These are phyloP conservation scores for Podaxis sp. DNA, from an alignment of 768 basidiomycete species.

Conservation along the genomic window DNA sequence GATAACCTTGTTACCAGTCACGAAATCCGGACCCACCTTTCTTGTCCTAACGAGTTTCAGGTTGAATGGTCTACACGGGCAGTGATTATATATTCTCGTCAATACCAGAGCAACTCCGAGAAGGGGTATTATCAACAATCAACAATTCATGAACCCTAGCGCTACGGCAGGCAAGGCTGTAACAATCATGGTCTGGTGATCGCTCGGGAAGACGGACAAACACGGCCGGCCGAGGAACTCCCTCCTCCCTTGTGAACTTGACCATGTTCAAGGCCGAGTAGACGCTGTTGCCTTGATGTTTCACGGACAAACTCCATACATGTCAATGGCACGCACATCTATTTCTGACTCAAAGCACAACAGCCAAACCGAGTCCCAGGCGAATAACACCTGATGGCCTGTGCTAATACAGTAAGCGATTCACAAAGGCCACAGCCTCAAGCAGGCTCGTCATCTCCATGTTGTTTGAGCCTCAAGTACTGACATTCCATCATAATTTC, in stretches of 20 bases:
- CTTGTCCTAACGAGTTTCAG: not conserved
- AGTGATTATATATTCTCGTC: not conserved
- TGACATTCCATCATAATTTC: conserved; percentile 4
- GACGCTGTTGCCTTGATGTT: conserved; percentile 7
- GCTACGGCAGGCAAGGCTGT: not conserved
- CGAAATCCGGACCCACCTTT: too few relatives aligned
- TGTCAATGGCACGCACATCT: conserved; percentile 5
- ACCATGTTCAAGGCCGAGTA: conserved; percentile 1
- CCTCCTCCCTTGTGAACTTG: not conserved
- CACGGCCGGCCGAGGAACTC: not conserved
- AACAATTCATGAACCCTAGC: not conserved
- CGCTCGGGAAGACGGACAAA: not conserved
- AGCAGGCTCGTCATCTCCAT: conserved; percentile 1
- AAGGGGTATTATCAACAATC: not conserved
- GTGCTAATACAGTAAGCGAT: conserved; percentile 6
- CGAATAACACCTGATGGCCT: conserved; percentile 2
- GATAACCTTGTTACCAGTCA: not conserved
- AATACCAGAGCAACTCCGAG: not conserved
- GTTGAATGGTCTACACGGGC: not conserved
- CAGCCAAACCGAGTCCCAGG: conserved; percentile 11
- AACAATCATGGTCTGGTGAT: not conserved
- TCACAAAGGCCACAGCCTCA: conserved; percentile 12
- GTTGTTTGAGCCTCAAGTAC: conserved; percentile 5
- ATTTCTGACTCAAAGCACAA: conserved; percentile 1
- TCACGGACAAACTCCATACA: conserved; percentile 10